Base-by-base conservation (phyloP, 2,329 filamentous ascomycete genomes). In the Coniochaeta prunicola region DNA sequence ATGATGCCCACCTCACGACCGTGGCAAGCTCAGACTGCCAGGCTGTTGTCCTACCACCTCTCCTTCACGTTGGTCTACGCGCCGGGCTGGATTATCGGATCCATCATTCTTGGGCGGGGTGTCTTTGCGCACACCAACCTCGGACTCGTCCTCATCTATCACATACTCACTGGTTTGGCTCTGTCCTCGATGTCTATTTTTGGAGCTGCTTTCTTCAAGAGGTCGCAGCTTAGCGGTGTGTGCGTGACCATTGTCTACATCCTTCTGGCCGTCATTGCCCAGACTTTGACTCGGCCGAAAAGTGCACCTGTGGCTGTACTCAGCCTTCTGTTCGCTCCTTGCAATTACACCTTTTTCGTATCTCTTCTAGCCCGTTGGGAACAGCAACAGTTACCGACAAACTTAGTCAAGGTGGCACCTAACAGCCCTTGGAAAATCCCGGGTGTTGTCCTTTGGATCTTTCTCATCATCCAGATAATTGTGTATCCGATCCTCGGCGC, bases 211-310 rank as follows among this genome's bases (percentile, higher is more conserved):
- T 89, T 96, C 66, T 97, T 97, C 78, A 89, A 84, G 65, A 92
- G 88, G 68, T 87, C 92, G 0, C 92, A 97, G 71, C 82, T 97
- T 4, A 94, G 90, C 59, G 92, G 93, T 30, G 93, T 96, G 62
- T 85, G 86, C 0, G 82, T 90, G 42, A 87, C 88, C 9, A 86
- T 97, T 28, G 74, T 84, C 19, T 87, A 84, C 13, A 80, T 96
- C 28, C 74, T 96, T 2, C 78, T 97, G 1, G 92, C 89, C 17
- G 89, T 97, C 64, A 77, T 96, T 24, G 87, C 91, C 0, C 92
- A 97, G 71, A 84, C 91, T 17, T 76, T 90, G 19, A 85, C 81
- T 0, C 79, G 78, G 1, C 84, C 85, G 3, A 77, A 74, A 9
- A 89, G 86, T 0, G 85, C 76, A 1, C 80, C 85, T 1, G 89